Evolutionary conservation across 78 protist species (phyloP).

Genomic region (Speleostelium caveatum): DNA sequence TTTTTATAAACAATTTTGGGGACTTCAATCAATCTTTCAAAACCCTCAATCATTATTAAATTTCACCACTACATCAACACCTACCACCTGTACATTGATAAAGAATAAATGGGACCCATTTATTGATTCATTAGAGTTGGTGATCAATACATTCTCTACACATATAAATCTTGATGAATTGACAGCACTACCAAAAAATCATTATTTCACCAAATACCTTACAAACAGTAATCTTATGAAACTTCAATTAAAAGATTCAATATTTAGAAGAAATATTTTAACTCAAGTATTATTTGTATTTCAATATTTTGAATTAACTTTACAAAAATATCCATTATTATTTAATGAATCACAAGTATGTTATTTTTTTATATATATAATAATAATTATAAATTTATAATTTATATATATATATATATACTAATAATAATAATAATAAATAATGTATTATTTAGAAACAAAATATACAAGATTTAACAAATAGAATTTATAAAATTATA

Average conservation of each 20-base stretch:
- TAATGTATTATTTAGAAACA: conserved; percentile 40
- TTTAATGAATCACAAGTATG: conserved; percentile 49
- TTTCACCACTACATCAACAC: neutral
- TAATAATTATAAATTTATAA: neutral
- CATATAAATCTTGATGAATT: conserved; percentile 56
- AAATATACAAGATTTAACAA: conserved; percentile 15
- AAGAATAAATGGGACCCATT: conserved; percentile 48
- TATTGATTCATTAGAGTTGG: conserved; percentile 50
- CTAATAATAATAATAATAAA: too few relatives aligned
- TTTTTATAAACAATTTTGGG: conserved; percentile 69
- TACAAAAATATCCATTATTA: conserved; percentile 41
- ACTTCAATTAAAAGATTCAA: conserved; percentile 62
- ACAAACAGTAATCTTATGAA: conserved; percentile 53
- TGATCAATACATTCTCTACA: conserved; percentile 53
- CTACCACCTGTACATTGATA: conserved; percentile 4
- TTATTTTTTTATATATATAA: neutral
- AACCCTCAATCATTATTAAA: conserved; percentile 19
- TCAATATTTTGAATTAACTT: conserved; percentile 37
- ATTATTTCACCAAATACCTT: conserved; percentile 67
- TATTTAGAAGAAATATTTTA: conserved; percentile 56
- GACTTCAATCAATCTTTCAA: conserved; percentile 46
- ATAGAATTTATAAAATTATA: conserved; percentile 25
- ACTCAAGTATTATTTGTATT: conserved; percentile 57
- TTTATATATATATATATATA: too few relatives aligned
- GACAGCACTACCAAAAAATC: conserved; percentile 6